phyloP scores from a whole-genome alignment of 371 early-diverging fungal species.

The Dentiscutata heterogama region DNA sequence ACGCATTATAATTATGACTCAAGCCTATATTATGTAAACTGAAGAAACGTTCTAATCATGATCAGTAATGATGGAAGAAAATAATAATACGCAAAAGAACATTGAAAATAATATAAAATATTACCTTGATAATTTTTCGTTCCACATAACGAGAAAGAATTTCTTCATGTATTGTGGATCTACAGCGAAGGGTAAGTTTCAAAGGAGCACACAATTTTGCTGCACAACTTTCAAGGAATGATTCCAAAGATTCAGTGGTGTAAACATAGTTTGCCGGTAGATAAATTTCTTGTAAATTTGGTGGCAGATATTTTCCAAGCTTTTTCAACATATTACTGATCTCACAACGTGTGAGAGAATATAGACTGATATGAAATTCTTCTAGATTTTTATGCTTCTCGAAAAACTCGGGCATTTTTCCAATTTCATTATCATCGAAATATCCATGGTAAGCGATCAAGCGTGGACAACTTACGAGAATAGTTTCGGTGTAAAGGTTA shows the following conservation, averaged over 20 bases:
- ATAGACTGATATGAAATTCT: neutral
- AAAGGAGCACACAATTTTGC: neutral
- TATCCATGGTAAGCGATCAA: neutral
- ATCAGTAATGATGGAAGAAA: too few species aligned
- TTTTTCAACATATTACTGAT: neutral
- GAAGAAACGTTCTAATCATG: too few species aligned
- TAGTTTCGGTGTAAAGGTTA: neutral
- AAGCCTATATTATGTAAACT: too few species aligned
- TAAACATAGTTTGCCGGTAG: neutral
- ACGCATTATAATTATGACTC: too few species aligned
- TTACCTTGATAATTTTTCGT: too few species aligned
- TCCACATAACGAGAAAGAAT: too few species aligned
- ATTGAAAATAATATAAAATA: too few species aligned
- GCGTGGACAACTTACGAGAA: neutral
- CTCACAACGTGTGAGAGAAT: neutral
- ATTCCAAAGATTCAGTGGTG: neutral
- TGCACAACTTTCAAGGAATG: neutral
- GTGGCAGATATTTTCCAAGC: neutral
- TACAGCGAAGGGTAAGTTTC: too few species aligned
- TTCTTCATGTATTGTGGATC: too few species aligned
- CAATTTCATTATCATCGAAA: neutral
- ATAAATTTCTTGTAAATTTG: neutral
- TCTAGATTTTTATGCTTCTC: neutral
- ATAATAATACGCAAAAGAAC: too few species aligned
- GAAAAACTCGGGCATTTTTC: neutral